Percentiles rank a stretch among this genome's conserved stretches.
Conservation (phyloP, 805 yeast genomes). For the Metschnikowia drakensbergensis region DNA sequence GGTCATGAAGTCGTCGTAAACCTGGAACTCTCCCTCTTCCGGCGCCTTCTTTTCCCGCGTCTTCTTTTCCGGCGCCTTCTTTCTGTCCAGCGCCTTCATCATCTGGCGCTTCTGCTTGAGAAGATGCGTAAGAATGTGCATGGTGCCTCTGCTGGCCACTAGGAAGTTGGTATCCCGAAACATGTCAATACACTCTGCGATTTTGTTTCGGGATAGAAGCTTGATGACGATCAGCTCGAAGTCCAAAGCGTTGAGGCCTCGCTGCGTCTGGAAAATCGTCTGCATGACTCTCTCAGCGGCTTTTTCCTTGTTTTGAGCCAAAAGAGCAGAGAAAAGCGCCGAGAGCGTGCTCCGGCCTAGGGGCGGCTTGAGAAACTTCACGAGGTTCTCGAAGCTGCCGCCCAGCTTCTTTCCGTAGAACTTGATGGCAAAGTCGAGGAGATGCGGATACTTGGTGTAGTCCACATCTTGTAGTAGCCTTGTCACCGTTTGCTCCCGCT, state of each 20-base stretch:
- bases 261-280: slow-evolving; percentile 26
- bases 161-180: slow-evolving; percentile 16
- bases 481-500: neutral
- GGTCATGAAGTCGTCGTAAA: slow-evolving; percentile 4
- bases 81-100: neutral
- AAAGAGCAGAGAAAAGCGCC: slow-evolving; percentile 29
- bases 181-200: slow-evolving; percentile 26
- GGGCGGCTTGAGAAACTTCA: slow-evolving; percentile 26
- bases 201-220: slow-evolving; percentile 23
- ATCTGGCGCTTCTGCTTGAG: neutral
- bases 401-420: slow-evolving; percentile 18
- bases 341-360: slow-evolving; percentile 32
- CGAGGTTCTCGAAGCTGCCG: slow-evolving; percentile 15
- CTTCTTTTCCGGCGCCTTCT: neutral
- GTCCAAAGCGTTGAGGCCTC: slow-evolving; percentile 26
- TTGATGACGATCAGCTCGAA: slow-evolving; percentile 25
- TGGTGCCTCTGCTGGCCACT: slow-evolving; percentile 25
- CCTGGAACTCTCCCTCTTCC: neutral
- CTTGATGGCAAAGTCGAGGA: slow-evolving; percentile 16
- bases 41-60: neutral
- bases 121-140: slow-evolving; percentile 9
- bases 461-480: neutral
- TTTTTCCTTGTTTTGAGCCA: slow-evolving; percentile 23
- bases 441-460: slow-evolving; percentile 4
- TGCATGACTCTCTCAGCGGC: slow-evolving; percentile 30